Conservation (phyloP, 2,329 filamentous ascomycete genomes). For the Hymenoscyphus occultus region DNA sequence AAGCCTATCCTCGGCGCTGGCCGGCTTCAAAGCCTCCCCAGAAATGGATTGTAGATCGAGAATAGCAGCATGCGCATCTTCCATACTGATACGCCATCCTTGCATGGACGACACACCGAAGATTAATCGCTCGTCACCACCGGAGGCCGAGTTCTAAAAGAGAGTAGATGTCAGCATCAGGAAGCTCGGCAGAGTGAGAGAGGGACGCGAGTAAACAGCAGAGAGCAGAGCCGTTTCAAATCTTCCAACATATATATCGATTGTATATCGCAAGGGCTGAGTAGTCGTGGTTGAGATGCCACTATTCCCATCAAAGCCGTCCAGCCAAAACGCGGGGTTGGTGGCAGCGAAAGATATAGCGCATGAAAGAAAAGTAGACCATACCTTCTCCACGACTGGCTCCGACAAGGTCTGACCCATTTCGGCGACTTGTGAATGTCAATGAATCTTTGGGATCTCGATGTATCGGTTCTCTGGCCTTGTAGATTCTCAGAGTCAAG, state of each 20-base stretch:
- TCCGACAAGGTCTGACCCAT: slow-evolving; percentile 99
- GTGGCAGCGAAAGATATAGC: slow-evolving; percentile 1
- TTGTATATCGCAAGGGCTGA: neutral
- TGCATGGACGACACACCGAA: slow-evolving; percentile 99
- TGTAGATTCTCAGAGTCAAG: slow-evolving; percentile 18
- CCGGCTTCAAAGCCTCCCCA: slow-evolving; percentile 50
- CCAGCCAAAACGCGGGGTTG: neutral
- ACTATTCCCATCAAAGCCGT: neutral
- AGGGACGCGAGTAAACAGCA: neutral
- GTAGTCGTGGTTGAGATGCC: neutral
- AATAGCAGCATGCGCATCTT: slow-evolving; percentile 87
- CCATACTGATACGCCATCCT: slow-evolving; percentile 99
- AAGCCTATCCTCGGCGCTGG: slow-evolving; percentile 67
- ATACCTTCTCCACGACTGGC: slow-evolving; percentile 98
- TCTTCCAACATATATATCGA: neutral
- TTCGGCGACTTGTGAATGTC: slow-evolving; percentile 29
- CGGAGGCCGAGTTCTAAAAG: slow-evolving; percentile 75
- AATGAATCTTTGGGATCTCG: slow-evolving; percentile 27
- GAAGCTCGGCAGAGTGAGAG: slow-evolving; percentile 8
- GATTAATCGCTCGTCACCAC: slow-evolving; percentile 87
- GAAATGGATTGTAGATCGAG: slow-evolving; percentile 74
- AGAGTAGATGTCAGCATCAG: slow-evolving; percentile 31
- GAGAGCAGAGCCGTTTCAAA: neutral
- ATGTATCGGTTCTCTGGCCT: slow-evolving; percentile 10
- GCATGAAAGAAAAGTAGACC: slow-evolving; percentile 34